phyloP scores from a whole-genome alignment of 2,329 filamentous ascomycete genomes.

The Dothidotthia symphoricarpi region DNA sequence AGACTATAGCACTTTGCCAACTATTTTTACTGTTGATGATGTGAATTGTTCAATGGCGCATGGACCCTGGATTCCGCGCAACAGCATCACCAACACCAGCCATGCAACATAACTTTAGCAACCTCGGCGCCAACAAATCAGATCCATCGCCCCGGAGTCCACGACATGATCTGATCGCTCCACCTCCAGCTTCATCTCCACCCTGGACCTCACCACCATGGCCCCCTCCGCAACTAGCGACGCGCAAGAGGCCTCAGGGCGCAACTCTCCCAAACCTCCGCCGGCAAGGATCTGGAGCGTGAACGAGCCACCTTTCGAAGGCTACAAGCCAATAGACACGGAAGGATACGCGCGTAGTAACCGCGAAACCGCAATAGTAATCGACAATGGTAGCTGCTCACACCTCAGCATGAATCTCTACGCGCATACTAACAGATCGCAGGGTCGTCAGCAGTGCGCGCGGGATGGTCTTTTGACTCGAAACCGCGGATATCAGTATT shows the following conservation, averaged over 20 bases:
- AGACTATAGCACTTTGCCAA: too few species aligned
- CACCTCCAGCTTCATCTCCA: slow-evolving; percentile 9
- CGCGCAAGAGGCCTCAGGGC: slow-evolving; percentile 43
- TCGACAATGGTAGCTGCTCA: slow-evolving; percentile 78
- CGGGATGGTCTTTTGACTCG: slow-evolving; percentile 92
- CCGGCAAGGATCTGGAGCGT: slow-evolving; percentile 54
- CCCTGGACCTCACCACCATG: slow-evolving; percentile 25
- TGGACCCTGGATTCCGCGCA: slow-evolving; percentile 16
- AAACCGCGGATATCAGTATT: slow-evolving; percentile 77
- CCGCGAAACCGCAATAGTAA: slow-evolving; percentile 74
- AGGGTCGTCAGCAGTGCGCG: slow-evolving; percentile 87
- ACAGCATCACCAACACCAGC: slow-evolving; percentile 20
- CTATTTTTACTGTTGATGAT: too few species aligned
- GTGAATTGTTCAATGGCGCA: slow-evolving; percentile 19
- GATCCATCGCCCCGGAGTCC: slow-evolving; percentile 12
- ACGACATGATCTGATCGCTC: slow-evolving; percentile 29
- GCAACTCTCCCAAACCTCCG: slow-evolving; percentile 54
- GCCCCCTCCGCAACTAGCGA: slow-evolving; percentile 41
- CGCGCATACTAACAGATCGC: slow-evolving; percentile 15
- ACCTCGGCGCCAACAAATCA: slow-evolving; percentile 15
- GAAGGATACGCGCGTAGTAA: slow-evolving; percentile 71
- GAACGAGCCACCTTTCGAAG: slow-evolving; percentile 61
- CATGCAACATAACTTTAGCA: slow-evolving; percentile 16
- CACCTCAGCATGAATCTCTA: slow-evolving; percentile 2
- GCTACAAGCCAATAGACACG: slow-evolving; percentile 56